Percentiles rank a stretch among this genome's conserved stretches.
Evolutionary conservation across 1,284 basidiomycete species (phyloP).

Genomic region (Irpex lacteus): DNA sequence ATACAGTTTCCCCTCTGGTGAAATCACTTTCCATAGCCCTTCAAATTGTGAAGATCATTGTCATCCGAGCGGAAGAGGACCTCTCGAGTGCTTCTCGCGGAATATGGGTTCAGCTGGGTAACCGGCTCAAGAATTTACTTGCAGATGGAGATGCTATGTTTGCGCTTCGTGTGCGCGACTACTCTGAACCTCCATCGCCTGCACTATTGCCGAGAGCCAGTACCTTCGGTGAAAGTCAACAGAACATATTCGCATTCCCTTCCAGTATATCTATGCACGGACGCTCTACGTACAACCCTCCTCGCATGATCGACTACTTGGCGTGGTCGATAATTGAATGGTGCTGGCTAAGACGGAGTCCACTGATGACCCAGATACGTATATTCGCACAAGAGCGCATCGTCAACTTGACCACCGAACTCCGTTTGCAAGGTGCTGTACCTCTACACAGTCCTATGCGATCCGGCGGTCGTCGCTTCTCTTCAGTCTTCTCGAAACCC

Average conservation of each 20-base stretch:
- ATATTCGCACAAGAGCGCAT: conserved; percentile 63
- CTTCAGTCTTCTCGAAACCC: conserved; percentile 44
- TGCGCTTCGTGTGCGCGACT: conserved; percentile 37
- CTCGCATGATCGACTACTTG: conserved; percentile 68
- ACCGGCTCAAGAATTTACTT: conserved; percentile 48
- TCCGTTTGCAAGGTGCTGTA: conserved; percentile 27
- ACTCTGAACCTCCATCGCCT: conserved; percentile 45
- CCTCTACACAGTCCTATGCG: conserved; percentile 27
- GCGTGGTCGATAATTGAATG: conserved; percentile 75
- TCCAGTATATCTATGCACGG: conserved; percentile 21
- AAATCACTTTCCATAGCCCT: conserved; percentile 53
- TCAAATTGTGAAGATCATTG: conserved; percentile 69
- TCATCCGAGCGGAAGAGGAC: conserved; percentile 61
- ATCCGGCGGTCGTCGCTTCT: conserved; percentile 40
- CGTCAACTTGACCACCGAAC: conserved; percentile 45
- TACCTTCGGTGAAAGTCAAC: conserved; percentile 20
- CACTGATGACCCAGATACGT: conserved; percentile 64
- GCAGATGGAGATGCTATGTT: conserved; percentile 59
- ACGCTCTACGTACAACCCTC: conserved; percentile 30
- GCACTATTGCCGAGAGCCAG: conserved; percentile 39
- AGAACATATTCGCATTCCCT: conserved; percentile 25
- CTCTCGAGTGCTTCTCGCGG: conserved; percentile 51
- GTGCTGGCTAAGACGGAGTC: conserved; percentile 58
- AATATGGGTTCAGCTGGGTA: conserved; percentile 59
- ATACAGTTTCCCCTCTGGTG: conserved; percentile 32